Evolutionary conservation across 768 basidiomycete species (phyloP).

Genomic region (Lactarius sp.): DNA sequence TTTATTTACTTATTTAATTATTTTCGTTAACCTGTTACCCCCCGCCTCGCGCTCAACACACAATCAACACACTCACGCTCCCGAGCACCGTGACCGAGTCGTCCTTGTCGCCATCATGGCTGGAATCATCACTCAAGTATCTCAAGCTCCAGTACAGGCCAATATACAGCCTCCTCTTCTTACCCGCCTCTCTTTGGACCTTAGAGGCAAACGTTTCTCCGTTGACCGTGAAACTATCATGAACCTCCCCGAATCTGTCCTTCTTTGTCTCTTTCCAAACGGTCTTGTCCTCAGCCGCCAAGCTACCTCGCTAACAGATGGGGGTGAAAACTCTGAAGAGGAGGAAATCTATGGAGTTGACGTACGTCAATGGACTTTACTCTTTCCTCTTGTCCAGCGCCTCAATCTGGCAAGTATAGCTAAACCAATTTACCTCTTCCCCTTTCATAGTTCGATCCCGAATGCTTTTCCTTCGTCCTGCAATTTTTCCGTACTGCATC

Average conservation of each 20-base stretch:
- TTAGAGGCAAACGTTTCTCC: constrained; percentile 85
- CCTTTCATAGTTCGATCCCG: constrained; percentile 80
- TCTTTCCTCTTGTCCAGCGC: constrained; percentile 17
- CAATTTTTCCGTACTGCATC: constrained; percentile 87
- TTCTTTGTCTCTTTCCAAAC: constrained; percentile 95
- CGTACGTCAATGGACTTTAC: constrained; percentile 49
- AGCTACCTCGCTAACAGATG: constrained; percentile 67
- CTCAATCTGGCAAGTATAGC: constrained; percentile 14
- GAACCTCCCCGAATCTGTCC: constrained; percentile 95
- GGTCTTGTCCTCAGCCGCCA: constrained; percentile 91
- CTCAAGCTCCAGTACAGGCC: constrained; percentile 58
- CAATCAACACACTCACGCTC: background rate
- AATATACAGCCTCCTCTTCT: constrained; percentile 84
- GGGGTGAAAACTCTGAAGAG: constrained; percentile 68
- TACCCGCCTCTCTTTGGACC: constrained; percentile 84
- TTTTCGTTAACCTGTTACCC: background rate
- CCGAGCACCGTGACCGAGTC: too few species aligned
- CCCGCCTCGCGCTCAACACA: background rate
- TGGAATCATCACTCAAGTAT: constrained; percentile 47
- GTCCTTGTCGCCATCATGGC: constrained; percentile 33
- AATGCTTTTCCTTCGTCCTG: constrained; percentile 92
- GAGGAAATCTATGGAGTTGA: constrained; percentile 96
- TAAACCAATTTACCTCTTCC: constrained; percentile 21
- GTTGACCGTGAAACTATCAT: constrained; percentile 97
- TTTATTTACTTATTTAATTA: constrained; percentile 7